Conservation (phyloP, 75 land plant genomes). For the Pinus taeda region DNA sequence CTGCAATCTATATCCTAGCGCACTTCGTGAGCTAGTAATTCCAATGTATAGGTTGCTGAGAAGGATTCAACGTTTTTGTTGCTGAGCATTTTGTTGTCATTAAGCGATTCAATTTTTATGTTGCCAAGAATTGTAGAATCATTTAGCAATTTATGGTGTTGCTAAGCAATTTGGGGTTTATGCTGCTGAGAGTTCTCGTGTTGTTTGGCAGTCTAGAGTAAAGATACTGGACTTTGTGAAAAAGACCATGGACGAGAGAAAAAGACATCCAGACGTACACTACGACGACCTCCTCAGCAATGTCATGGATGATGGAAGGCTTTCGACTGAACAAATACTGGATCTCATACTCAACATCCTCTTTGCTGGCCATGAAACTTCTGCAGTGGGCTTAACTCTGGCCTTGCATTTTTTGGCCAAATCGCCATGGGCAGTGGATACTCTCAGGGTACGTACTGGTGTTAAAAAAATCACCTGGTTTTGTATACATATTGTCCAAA, state of each 20-base stretch:
- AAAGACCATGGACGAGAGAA: slow-evolving; percentile 15
- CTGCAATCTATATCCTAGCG: too few species aligned
- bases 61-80: neutral
- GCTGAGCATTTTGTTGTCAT: neutral
- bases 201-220: slow-evolving; percentile 49
- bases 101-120: neutral
- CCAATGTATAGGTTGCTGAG: too few species aligned
- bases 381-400: slow-evolving; percentile 65
- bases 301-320: slow-evolving; percentile 53
- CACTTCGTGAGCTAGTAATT: too few species aligned
- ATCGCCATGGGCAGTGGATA: slow-evolving; percentile 44
- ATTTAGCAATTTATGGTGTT: slow-evolving; percentile 12
- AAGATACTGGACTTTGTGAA: slow-evolving; percentile 36
- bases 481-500: neutral
- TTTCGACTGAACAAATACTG: slow-evolving; percentile 66
- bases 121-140: neutral
- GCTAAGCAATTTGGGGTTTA: neutral
- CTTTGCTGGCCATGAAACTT: slow-evolving; percentile 95
- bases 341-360: slow-evolving; percentile 76
- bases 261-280: neutral
- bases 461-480: neutral
- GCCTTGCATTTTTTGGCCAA: slow-evolving; percentile 62
- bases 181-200: neutral
- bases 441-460: slow-evolving; percentile 42
- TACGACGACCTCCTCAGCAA: slow-evolving; percentile 63